These are phyloP conservation scores for Oryza officinalis DNA, from an alignment of 176 grass and related monocot species.

Conservation along the genomic window DNA sequence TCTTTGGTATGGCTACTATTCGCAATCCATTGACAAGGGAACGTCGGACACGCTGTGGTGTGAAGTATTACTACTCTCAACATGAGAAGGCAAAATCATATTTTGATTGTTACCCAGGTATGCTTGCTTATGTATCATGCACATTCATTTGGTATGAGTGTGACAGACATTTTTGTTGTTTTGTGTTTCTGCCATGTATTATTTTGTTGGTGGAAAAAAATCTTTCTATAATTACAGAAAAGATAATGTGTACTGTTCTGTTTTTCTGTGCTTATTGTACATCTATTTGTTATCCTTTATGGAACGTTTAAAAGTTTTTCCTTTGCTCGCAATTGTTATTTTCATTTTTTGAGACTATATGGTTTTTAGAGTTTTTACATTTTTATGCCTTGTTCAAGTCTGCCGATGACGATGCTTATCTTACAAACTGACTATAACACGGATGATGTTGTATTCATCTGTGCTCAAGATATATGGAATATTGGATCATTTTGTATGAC, in stretches of 20 bases:
- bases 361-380: not conserved
- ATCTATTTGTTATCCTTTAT: not conserved
- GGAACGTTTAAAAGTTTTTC: not conserved
- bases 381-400: not conserved
- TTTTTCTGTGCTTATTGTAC: not conserved
- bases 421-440: not conserved
- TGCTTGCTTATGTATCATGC: conserved; percentile 1
- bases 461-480: no score
- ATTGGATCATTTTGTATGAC: not conserved
- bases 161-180: not conserved
- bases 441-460: not conserved
- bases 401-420: not conserved
- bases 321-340: not conserved
- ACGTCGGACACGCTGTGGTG: conserved; percentile 48
- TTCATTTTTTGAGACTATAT: not conserved
- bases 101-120: conserved; percentile 75
- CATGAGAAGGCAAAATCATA: conserved; percentile 55
- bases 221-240: not conserved
- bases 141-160: not conserved
- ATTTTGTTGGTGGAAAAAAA: not conserved
- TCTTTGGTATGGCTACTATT: conserved; percentile 29
- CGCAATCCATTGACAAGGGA: conserved; percentile 36
- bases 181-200: not conserved
- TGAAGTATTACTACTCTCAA: conserved; percentile 30
- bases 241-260: not conserved